Conservation (phyloP, 1,284 basidiomycete genomes). For the Apiotrichum domesticum region DNA sequence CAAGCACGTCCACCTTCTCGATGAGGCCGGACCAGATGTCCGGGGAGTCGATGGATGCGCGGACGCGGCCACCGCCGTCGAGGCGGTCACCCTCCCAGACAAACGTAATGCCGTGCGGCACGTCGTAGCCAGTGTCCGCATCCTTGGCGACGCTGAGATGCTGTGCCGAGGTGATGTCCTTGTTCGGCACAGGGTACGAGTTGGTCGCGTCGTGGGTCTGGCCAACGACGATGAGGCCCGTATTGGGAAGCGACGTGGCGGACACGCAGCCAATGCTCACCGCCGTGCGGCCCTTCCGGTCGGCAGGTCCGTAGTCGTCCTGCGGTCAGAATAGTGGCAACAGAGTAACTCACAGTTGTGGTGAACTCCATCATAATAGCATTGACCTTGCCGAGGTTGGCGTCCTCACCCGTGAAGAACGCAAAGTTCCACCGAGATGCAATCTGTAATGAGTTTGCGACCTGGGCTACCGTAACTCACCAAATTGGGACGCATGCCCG, state of each 20-base stretch:
- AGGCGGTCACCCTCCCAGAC: slow-evolving; percentile 70
- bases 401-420: slow-evolving; percentile 64
- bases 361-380: slow-evolving; percentile 96
- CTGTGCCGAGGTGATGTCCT: slow-evolving; percentile 60
- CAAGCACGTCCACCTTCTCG: slow-evolving; percentile 94
- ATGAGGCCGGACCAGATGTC: slow-evolving; percentile 63
- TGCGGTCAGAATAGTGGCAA: slow-evolving; percentile 7
- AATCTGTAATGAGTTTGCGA: slow-evolving; percentile 43
- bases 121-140: slow-evolving; percentile 75
- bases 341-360: slow-evolving; percentile 54
- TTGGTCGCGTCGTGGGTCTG: slow-evolving; percentile 63
- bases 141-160: slow-evolving; percentile 60
- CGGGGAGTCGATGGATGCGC: slow-evolving; percentile 57
- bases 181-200: slow-evolving; percentile 40
- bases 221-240: slow-evolving; percentile 49
- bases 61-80: slow-evolving; percentile 48
- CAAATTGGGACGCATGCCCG: slow-evolving; percentile 86
- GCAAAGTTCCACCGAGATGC: slow-evolving; percentile 95
- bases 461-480: slow-evolving; percentile 31
- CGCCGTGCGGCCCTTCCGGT: slow-evolving; percentile 66
- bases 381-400: slow-evolving; percentile 63
- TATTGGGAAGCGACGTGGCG: slow-evolving; percentile 16
- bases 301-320: slow-evolving; percentile 65
- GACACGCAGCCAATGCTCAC: slow-evolving; percentile 69
- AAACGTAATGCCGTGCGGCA: slow-evolving; percentile 66